Conservation (phyloP, 768 basidiomycete species). For the Pleurotus cornucopiae region DNA sequence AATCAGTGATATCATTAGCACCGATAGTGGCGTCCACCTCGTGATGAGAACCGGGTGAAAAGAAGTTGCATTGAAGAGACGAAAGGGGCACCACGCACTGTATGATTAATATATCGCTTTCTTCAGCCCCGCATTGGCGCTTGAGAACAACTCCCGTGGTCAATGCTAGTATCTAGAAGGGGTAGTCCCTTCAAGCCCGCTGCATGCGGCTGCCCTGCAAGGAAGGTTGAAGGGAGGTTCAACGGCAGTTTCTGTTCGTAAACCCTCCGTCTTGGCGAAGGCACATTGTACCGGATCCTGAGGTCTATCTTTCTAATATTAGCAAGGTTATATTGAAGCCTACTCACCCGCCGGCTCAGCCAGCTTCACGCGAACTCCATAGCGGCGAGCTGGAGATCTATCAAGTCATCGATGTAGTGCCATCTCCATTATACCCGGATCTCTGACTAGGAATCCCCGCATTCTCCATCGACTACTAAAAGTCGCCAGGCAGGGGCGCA, state of each 20-base stretch:
- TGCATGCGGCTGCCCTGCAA: no score
- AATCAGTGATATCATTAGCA: slow-evolving; percentile 78
- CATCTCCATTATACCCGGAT: no score
- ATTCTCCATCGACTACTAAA: no score
- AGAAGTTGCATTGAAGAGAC: not conserved
- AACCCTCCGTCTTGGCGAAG: not conserved
- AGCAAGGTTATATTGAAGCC: not conserved
- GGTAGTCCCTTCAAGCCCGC: no score
- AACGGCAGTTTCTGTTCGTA: not conserved
- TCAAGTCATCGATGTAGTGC: no score
- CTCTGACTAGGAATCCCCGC: no score
- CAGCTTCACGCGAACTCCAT: not conserved
- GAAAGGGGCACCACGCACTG: not conserved
- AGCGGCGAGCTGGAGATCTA: no score
- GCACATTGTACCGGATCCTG: not conserved
- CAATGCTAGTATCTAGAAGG: no score
- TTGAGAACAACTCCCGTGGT: no score
- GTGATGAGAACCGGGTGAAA: slow-evolving; percentile 79
- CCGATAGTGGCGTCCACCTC: slow-evolving; percentile 94
- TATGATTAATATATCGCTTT: not conserved
- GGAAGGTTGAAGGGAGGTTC: no score
- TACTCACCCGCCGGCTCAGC: not conserved
- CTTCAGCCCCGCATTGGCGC: no score
- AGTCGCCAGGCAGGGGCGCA: no score
- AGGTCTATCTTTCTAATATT: not conserved